A percentile compares a stretch with the other conserved stretches of the same genome.
Evolutionary conservation across 441 rosid genomes (phyloP).

Genomic region (Capsella rubella): DNA sequence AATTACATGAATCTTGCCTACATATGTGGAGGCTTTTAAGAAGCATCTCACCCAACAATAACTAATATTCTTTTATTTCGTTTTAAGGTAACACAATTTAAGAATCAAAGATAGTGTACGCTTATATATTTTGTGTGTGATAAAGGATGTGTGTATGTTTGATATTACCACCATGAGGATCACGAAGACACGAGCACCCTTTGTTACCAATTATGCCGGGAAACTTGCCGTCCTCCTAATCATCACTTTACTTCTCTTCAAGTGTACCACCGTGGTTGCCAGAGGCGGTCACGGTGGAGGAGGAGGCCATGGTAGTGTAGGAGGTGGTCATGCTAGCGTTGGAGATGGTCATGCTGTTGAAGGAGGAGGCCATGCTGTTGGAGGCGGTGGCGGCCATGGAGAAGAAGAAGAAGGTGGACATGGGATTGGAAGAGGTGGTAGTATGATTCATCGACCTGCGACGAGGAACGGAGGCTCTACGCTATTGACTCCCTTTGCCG

Average conservation of each 20-base stretch:
- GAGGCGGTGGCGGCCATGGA: slow-evolving; percentile 38
- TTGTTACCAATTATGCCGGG: slow-evolving; percentile 10
- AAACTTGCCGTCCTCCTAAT: slow-evolving; percentile 13
- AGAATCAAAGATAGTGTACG: slow-evolving; percentile 2
- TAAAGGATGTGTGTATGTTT: not conserved
- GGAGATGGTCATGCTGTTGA: not conserved
- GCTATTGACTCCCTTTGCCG: not conserved
- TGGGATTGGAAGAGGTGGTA: slow-evolving; percentile 37
- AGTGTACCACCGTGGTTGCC: slow-evolving; percentile 24
- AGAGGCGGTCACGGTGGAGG: not conserved
- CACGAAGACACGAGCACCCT: slow-evolving; percentile 11
- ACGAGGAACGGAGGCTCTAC: slow-evolving; percentile 24
- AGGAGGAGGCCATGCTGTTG: slow-evolving; percentile 35
- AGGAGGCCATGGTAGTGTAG: slow-evolving; percentile 39
- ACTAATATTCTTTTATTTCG: not conserved
- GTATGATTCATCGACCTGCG: slow-evolving; percentile 36
- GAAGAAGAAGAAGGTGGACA: slow-evolving; percentile 22
- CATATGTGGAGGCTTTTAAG: slow-evolving; percentile 7
- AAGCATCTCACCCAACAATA: slow-evolving; percentile 12
- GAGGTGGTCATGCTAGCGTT: not conserved
- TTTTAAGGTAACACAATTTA: slow-evolving; percentile 24
- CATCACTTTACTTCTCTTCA: slow-evolving; percentile 14
- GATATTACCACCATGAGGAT: slow-evolving; percentile 35
- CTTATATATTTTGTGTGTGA: too few species aligned
- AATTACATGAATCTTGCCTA: slow-evolving; percentile 8